Conservation (phyloP, 495 filamentous ascomycete species). For the Aspergillus carlsbadensis region DNA sequence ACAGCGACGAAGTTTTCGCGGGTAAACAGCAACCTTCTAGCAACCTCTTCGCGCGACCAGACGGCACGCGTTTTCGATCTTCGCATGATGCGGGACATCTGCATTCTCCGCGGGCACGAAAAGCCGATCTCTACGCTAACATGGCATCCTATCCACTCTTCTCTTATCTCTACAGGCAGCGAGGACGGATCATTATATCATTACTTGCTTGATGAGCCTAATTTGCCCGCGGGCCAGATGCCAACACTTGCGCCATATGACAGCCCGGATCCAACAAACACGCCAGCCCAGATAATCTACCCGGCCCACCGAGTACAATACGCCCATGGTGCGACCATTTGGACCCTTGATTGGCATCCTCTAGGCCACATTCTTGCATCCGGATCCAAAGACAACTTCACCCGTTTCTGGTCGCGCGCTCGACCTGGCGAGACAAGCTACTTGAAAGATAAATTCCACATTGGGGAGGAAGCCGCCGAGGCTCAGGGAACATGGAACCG, state of each 20-base stretch:
- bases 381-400: constrained; percentile 96
- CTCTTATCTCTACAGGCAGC: constrained; percentile 86
- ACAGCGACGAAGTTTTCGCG: constrained; percentile 86
- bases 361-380: constrained; percentile 95
- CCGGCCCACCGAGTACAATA: constrained; percentile 82
- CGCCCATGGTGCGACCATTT: constrained; percentile 91
- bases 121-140: constrained; percentile 90
- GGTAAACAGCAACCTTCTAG: constrained; percentile 76
- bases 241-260: constrained; percentile 78
- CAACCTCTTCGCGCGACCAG: constrained; percentile 88
- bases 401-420: constrained; percentile 90
- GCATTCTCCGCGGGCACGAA: constrained; percentile 86
- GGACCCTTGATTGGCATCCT: constrained; percentile 97
- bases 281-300: constrained; percentile 81
- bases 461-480: constrained; percentile 89
- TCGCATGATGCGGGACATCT: constrained; percentile 97
- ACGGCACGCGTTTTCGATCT: constrained; percentile 91
- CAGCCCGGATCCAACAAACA: constrained; percentile 69
- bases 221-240: constrained; percentile 67
- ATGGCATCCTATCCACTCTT: constrained; percentile 91
- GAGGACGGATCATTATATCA: constrained; percentile 86
- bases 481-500: constrained; percentile 90
- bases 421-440: constrained; percentile 81
- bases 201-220: constrained; percentile 90
- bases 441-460: constrained; percentile 88